phyloP scores from a whole-genome alignment of 495 filamentous ascomycete species.

The Tirmania nivea region DNA sequence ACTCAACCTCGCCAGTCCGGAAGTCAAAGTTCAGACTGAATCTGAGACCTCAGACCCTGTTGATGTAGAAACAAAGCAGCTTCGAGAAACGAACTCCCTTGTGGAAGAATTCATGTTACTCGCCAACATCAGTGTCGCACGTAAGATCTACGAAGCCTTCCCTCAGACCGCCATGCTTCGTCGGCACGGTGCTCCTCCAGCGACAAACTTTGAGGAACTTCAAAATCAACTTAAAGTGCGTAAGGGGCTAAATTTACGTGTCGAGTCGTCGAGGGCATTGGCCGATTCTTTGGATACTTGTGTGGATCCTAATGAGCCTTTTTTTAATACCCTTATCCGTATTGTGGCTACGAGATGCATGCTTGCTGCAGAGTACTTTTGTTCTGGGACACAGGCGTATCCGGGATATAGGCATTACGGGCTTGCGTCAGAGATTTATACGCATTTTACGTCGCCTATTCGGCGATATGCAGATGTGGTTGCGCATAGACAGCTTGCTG shows the following conservation, averaged over 20 bases:
- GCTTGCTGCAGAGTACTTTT: conserved; percentile 98
- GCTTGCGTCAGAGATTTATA: conserved; percentile 88
- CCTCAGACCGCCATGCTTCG: conserved; percentile 87
- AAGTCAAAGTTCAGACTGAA: conserved; percentile 83
- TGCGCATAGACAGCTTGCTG: conserved; percentile 82
- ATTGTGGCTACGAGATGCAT: conserved; percentile 97
- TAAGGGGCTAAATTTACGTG: conserved; percentile 50
- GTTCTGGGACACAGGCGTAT: conserved; percentile 72
- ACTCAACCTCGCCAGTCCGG: conserved; percentile 80
- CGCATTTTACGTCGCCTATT: conserved; percentile 94
- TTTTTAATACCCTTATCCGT: conserved; percentile 94
- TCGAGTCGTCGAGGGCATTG: conserved; percentile 69
- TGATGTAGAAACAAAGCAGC: conserved; percentile 83
- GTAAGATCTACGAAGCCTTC: conserved; percentile 70
- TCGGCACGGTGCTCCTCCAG: conserved; percentile 74
- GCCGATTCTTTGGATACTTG: conserved; percentile 78
- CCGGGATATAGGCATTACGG: conserved; percentile 94
- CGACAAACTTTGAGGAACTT: conserved; percentile 88
- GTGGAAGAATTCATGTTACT: conserved; percentile 99
- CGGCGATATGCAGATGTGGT: conserved; percentile 88
- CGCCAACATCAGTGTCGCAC: conserved; percentile 82
- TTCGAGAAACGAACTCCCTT: conserved; percentile 88
- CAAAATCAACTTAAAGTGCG: conserved; percentile 71
- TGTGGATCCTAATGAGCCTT: conserved; percentile 61
- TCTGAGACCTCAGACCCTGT: conserved; percentile 89